These are phyloP conservation scores for Chalciporus piperatus DNA, from an alignment of 768 basidiomycete genomes.

Conservation along the genomic window DNA sequence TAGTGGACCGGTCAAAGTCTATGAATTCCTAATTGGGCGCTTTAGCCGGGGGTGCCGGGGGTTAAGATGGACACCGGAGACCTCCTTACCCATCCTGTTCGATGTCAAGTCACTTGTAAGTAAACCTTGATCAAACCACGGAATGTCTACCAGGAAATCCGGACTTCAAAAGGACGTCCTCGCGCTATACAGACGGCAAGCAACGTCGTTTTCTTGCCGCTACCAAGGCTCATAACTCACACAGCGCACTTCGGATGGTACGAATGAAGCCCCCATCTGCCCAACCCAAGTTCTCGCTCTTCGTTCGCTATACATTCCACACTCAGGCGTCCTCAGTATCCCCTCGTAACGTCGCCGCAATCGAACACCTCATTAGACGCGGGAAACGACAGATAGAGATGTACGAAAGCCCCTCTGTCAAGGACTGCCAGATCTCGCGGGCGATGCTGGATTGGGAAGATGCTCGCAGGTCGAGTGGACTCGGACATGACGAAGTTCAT, in stretches of 20 bases:
- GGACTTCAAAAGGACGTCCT: constrained; percentile 55
- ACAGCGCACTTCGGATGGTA: constrained; percentile 75
- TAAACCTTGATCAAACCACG: too few relatives aligned
- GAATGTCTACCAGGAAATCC: constrained; percentile 37
- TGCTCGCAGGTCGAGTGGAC: constrained; percentile 15
- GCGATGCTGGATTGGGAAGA: constrained; percentile 69
- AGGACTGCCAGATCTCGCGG: constrained; percentile 70
- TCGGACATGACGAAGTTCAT: constrained; percentile 1
- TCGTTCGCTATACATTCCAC: constrained; percentile 68
- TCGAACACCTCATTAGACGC: constrained; percentile 76
- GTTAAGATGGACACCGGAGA: constrained; percentile 6
- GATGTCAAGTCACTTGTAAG: too few relatives aligned
- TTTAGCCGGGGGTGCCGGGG: constrained; percentile 25
- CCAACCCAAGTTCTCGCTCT: constrained; percentile 64
- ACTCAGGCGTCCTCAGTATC: constrained; percentile 58
- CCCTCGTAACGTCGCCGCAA: constrained; percentile 61
- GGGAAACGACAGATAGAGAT: constrained; percentile 65
- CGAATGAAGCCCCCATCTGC: constrained; percentile 59
- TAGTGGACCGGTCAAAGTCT: constrained; percentile 3
- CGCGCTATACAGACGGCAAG: constrained; percentile 53
- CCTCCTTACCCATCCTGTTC: too few relatives aligned
- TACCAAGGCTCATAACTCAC: constrained; percentile 5
- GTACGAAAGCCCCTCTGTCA: constrained; percentile 65
- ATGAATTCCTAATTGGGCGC: constrained; percentile 5
- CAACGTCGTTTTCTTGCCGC: background rate